Base-by-base conservation (phyloP, 345 rosid genomes). In the Carallia pectinifolia region DNA sequence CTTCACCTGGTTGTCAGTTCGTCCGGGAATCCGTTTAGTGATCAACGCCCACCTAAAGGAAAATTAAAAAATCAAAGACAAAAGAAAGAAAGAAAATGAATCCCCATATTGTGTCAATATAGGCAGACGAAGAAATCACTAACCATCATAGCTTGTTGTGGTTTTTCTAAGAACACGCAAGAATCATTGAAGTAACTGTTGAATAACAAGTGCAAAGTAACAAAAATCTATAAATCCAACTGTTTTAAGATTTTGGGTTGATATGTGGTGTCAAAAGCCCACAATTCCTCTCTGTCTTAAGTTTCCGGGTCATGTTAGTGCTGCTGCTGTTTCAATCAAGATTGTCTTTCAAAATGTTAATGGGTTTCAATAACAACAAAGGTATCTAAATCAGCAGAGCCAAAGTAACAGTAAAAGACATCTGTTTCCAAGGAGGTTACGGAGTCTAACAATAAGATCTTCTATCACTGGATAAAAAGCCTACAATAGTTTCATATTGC, bases 1-100 rank as follows among this genome's bases (percentile, higher is more conserved):
- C 78, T 88, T 88, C 81, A 86, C 89, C 81, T 85, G 93, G 67
- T 88, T 86, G 76, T 89, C 93, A 7, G 89, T 89, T 67, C 91
- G 68, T 54, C 93, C 91, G 0, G 91, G 93, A 38, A 85, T 86
- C n/a, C 91, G 63, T 80, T 82, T 85, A 1, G 89, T 88, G 58
- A 89, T 89, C 77, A 89, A 66, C 52, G 93, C 81, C 93, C 93
- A 87, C 78, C 93, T 83, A 69, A 55, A 58, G 4, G 55, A 66
- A 61, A 19, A 38, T 38, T 6, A 8, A 38, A 38, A 7, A 6
- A 53, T 9, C 18, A 18, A 27, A 27, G n/a, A 17, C 10, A 19
- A 7, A 19, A 54, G 30, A 19, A 54, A 1, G 7, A 18, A 54
- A 54, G 9, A 38, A 7, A 38, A 38, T 38, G 44, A 38, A 38